Evolutionary conservation across 805 yeast genomes (phyloP).

Genomic region (Pichia cephalocereana): DNA sequence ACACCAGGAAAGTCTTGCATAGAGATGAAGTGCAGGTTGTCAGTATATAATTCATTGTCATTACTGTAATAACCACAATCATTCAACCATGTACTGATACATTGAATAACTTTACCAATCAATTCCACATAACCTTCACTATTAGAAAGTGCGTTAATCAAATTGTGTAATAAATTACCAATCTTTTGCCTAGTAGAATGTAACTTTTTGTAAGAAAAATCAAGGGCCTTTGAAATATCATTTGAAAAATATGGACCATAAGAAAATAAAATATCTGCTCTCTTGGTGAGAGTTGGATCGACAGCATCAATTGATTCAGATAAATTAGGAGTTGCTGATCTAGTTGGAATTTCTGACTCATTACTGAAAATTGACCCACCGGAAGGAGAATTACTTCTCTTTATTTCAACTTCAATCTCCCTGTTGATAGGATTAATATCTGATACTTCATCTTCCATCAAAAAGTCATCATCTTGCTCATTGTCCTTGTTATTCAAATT

Average conservation of each 20-base stretch:
- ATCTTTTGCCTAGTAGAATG: slow-evolving; percentile 54
- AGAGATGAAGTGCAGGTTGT: slow-evolving; percentile 29
- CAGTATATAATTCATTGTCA: slow-evolving; percentile 21
- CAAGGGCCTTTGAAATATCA: slow-evolving; percentile 18
- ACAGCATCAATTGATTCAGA: slow-evolving; percentile 35
- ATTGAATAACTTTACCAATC: slow-evolving; percentile 52
- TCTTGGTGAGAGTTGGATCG: slow-evolving; percentile 29
- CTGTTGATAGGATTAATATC: slow-evolving; percentile 14
- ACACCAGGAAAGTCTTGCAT: slow-evolving; percentile 57
- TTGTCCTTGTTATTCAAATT: too few relatives aligned
- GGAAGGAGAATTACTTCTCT: slow-evolving; percentile 8
- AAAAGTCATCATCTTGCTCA: not conserved
- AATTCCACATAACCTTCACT: slow-evolving; percentile 57
- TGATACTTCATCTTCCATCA: slow-evolving; percentile 1
- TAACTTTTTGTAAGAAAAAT: slow-evolving; percentile 38
- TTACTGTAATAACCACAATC: slow-evolving; percentile 23
- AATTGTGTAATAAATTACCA: slow-evolving; percentile 45
- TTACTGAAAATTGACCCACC: slow-evolving; percentile 17
- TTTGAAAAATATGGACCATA: slow-evolving; percentile 25
- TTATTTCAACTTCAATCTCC: slow-evolving; percentile 9
- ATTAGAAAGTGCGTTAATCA: slow-evolving; percentile 38
- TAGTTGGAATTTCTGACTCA: slow-evolving; percentile 25
- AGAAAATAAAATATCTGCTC: slow-evolving; percentile 19
- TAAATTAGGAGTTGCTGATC: slow-evolving; percentile 19
- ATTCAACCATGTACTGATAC: slow-evolving; percentile 54